These are phyloP conservation scores for Venturia nashicola DNA, from an alignment of 2,329 filamentous ascomycete species.

Conservation along the genomic window DNA sequence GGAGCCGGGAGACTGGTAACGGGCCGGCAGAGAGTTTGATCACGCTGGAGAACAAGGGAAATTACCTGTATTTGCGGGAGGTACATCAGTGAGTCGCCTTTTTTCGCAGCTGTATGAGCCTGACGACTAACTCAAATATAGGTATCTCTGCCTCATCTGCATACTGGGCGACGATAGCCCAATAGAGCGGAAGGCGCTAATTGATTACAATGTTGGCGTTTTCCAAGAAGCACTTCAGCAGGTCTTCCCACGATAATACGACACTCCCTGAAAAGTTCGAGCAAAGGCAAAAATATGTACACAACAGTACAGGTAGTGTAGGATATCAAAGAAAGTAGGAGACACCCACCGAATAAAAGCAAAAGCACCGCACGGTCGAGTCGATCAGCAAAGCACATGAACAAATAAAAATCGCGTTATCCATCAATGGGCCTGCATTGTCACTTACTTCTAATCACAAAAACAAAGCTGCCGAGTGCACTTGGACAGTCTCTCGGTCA, in stretches of 20 bases:
- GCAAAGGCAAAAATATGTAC: too few relatives aligned
- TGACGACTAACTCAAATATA: slow-evolving; percentile 17
- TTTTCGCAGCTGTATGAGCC: background rate
- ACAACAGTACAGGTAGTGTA: too few relatives aligned
- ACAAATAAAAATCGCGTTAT: too few relatives aligned
- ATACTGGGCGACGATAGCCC: slow-evolving; percentile 75
- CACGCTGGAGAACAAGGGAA: slow-evolving; percentile 44
- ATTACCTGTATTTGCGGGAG: slow-evolving; percentile 52
- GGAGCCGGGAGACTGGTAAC: slow-evolving; percentile 26
- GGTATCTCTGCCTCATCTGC: slow-evolving; percentile 69
- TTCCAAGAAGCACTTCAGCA: slow-evolving; percentile 68
- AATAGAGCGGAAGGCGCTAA: slow-evolving; percentile 70
- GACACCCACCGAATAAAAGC: too few relatives aligned
- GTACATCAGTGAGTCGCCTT: slow-evolving; percentile 47
- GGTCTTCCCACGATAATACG: slow-evolving; percentile 47
- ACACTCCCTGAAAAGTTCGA: background rate
- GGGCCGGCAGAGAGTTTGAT: slow-evolving; percentile 51
- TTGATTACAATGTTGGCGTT: slow-evolving; percentile 78
- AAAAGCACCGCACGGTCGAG: too few relatives aligned
- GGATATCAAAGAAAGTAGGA: too few relatives aligned
- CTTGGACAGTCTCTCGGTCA: too few relatives aligned
- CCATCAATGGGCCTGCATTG: too few relatives aligned
- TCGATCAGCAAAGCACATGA: too few relatives aligned
- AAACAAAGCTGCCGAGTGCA: too few relatives aligned
- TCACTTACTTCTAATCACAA: too few relatives aligned